These are phyloP conservation scores for Penicilliopsis zonata DNA, from an alignment of 495 filamentous ascomycete genomes.

Conservation along the genomic window DNA sequence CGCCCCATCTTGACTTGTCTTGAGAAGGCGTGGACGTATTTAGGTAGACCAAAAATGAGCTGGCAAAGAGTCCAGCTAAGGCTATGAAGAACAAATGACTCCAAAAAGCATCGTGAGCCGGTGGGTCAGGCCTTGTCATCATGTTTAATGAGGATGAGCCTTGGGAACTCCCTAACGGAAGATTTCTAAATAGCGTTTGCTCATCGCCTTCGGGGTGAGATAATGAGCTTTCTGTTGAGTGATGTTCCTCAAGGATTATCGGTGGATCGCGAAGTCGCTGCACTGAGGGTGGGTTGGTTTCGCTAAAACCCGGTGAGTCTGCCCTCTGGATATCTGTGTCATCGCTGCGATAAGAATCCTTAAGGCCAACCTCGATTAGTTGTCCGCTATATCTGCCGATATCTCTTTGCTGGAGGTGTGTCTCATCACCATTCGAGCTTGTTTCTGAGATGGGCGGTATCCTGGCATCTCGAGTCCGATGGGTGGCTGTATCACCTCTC, in stretches of 20 bases:
- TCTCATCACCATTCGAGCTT: slow-evolving; percentile 15
- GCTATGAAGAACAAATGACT: slow-evolving; percentile 82
- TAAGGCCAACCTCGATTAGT: slow-evolving; percentile 83
- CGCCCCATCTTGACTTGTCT: slow-evolving; percentile 56
- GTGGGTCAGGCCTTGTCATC: slow-evolving; percentile 39
- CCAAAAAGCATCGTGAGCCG: slow-evolving; percentile 79
- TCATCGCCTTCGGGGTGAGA: slow-evolving; percentile 36
- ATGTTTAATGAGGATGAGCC: slow-evolving; percentile 27
- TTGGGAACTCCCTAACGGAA: slow-evolving; percentile 29
- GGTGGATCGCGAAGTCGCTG: slow-evolving; percentile 64
- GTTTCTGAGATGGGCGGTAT: neutral
- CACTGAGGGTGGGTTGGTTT: slow-evolving; percentile 69
- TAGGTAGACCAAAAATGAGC: slow-evolving; percentile 75
- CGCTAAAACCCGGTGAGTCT: slow-evolving; percentile 47
- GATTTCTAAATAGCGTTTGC: slow-evolving; percentile 22
- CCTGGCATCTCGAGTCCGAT: neutral
- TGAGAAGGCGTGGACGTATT: slow-evolving; percentile 62
- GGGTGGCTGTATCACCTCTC: slow-evolving; percentile 29
- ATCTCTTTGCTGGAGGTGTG: no score
- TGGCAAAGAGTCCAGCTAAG: slow-evolving; percentile 70
- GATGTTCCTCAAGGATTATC: slow-evolving; percentile 14
- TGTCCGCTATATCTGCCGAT: slow-evolving; percentile 50
- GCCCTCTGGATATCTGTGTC: slow-evolving; percentile 34
- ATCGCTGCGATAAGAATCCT: slow-evolving; percentile 42
- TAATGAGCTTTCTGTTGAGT: slow-evolving; percentile 22